Conservation (phyloP, 257 asterid genomes). For the Paraleonurus japonicus region DNA sequence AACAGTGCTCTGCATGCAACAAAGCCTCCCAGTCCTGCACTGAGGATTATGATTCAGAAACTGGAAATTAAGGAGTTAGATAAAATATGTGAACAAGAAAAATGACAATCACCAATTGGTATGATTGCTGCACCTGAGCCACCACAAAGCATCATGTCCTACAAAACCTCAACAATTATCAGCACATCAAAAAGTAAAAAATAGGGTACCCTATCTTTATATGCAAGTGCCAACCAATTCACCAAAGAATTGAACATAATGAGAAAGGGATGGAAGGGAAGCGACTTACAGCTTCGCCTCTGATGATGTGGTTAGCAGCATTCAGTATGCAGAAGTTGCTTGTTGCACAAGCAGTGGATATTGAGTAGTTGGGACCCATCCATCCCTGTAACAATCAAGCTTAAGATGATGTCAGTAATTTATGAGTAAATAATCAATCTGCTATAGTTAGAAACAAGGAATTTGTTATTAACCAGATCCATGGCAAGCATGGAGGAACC, state of each 20-base stretch:
- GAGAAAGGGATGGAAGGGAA: background rate
- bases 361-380: conserved; percentile 99
- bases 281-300: conserved; percentile 98
- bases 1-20: too few species aligned
- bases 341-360: conserved; percentile 97
- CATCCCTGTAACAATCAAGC: conserved; percentile 64
- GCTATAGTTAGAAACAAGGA: background rate
- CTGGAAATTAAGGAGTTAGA: background rate
- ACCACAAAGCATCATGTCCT: conserved; percentile 96
- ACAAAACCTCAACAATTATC: conserved; percentile 34
- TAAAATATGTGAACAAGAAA: conserved; percentile 21
- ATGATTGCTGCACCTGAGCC: conserved; percentile 90
- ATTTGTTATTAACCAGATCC: conserved; percentile 74
- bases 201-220: conserved; percentile 7
- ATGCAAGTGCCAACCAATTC: background rate
- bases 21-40: conserved; percentile 76
- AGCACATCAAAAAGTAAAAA: conserved; percentile 10
- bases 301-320: conserved; percentile 94
- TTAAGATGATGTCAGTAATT: conserved; percentile 20
- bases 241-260: conserved; percentile 12
- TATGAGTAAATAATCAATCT: conserved; percentile 10
- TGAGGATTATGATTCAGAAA: conserved; percentile 17
- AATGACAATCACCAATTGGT: conserved; percentile 62
- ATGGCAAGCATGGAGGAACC: conserved; percentile 97
- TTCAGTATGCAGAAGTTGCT: conserved; percentile 91